Base-by-base conservation (phyloP, 2,329 filamentous ascomycete species). In the Parastagonospora avenae region DNA sequence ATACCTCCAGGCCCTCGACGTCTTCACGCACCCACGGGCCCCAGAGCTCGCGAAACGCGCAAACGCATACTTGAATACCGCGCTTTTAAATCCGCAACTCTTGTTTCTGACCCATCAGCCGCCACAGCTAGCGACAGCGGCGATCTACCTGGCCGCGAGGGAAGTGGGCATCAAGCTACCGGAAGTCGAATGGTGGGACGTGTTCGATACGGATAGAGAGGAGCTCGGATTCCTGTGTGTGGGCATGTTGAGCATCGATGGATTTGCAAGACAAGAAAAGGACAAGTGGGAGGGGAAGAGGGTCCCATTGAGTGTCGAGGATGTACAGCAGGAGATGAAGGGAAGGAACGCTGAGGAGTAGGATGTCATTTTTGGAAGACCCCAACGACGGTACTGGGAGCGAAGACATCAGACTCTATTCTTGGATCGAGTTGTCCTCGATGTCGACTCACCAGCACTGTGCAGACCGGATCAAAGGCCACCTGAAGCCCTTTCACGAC, bases 151-250 rank as follows among this genome's bases (percentile, higher is more conserved):
- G n/a, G 90, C 93, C 0, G 89, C 91, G 1, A 83, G 87, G 38
- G 92, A 97, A 60, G 72, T 84, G 1, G 86, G 83, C 0, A 84
- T 89, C 10, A 92, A 90, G 71, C 81, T 97, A 75, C 91, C 93
- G 0, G 89, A 89, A 57, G 85, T 84, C 41, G 87, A 91, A 57
- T 99, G 94, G 94, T 99, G 94, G 94, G 92, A 97, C 74, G 91
- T 97, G 0, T 97, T 97, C 72, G 94, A 99, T 73, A 90, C 94
- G 7, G 92, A 97, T 65, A 82, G 94, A 43, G 94, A 99, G 77
- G 92, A 96, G 71, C 80, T 99, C 31, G 94, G 94, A 0, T 97
- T 97, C 63, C 75, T 97, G 50, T 92, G 96, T 3, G 90, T 97
- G 9, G 92, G 83, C 0, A 84, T 97, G 82, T 80, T 85, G 55